These are phyloP conservation scores for Ogataea polymorpha DNA, from an alignment of 805 yeast genomes.

Conservation along the genomic window DNA sequence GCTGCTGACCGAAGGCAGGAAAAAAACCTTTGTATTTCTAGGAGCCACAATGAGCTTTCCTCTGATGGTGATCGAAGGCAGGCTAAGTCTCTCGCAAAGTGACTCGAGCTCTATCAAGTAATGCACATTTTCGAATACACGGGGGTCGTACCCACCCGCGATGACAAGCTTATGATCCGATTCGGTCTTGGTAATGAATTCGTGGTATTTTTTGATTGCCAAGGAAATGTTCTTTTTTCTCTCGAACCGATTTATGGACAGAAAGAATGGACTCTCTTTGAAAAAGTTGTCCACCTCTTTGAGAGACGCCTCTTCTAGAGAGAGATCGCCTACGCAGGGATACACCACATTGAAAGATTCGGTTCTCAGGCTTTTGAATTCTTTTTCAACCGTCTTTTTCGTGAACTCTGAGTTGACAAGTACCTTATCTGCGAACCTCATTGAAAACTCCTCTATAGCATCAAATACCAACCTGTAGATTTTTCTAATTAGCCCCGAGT, in stretches of 20 bases:
- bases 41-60: conserved; percentile 18
- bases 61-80: conserved; percentile 42
- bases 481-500: conserved; percentile 50
- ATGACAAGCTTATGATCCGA: conserved; percentile 53
- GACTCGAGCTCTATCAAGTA: conserved; percentile 60
- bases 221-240: conserved; percentile 76
- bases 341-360: conserved; percentile 57
- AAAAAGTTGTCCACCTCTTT: conserved; percentile 37
- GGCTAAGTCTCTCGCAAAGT: conserved; percentile 42
- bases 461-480: conserved; percentile 84
- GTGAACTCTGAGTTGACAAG: conserved; percentile 92
- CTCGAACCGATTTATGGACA: conserved; percentile 89
- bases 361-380: conserved; percentile 47
- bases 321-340: conserved; percentile 65
- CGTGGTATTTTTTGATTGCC: conserved; percentile 68
- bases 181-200: conserved; percentile 35
- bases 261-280: conserved; percentile 40
- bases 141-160: conserved; percentile 88
- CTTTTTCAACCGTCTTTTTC: conserved; percentile 56
- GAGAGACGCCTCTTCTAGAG: conserved; percentile 23
- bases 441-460: conserved; percentile 75
- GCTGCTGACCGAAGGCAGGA: conserved; percentile 77
- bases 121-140: conserved; percentile 71
- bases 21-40: conserved; percentile 34
- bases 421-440: conserved; percentile 69